phyloP scores from a whole-genome alignment of 1,284 basidiomycete genomes.

The Agroathelia rolfsii region DNA sequence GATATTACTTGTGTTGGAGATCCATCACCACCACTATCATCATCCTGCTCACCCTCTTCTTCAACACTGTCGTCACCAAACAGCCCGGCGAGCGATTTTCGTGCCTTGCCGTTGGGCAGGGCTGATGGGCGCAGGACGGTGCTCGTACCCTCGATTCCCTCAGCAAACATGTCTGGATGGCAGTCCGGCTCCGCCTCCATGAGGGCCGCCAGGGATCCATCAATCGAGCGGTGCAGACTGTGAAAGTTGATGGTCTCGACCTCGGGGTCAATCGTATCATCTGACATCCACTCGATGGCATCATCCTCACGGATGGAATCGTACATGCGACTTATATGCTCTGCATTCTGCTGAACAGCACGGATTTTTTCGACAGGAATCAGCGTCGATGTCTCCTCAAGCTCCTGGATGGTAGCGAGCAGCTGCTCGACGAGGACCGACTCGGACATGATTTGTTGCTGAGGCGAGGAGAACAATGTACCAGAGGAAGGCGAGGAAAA shows the following conservation, averaged over 20 bases:
- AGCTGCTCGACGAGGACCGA: slow-evolving; percentile 54
- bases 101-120: slow-evolving; percentile 22
- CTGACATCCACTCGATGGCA: slow-evolving; percentile 28
- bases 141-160: slow-evolving; percentile 25
- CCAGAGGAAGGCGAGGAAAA: too few species aligned
- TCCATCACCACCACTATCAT: too few species aligned
- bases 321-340: slow-evolving; percentile 59
- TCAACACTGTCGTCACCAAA: too few species aligned
- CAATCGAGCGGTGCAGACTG: slow-evolving; percentile 31
- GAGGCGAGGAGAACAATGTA: slow-evolving; percentile 8
- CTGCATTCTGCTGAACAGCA: slow-evolving; percentile 61
- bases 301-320: slow-evolving; percentile 57
- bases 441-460: slow-evolving; percentile 21
- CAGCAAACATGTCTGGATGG: slow-evolving; percentile 18
- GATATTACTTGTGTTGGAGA: too few species aligned
- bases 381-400: slow-evolving; percentile 64
- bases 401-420: slow-evolving; percentile 67
- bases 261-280: slow-evolving; percentile 15
- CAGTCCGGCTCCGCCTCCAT: slow-evolving; percentile 14
- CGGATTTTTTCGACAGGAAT: slow-evolving; percentile 59
- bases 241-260: slow-evolving; percentile 30
- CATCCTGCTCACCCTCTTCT: too few species aligned
- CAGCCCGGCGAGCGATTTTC: slow-evolving; percentile 55
- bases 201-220: slow-evolving; percentile 17
- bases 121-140: slow-evolving; percentile 22